Evolutionary conservation across 495 filamentous ascomycete genomes (phyloP), one percentile per base, ranked within the genome.

Genomic region (Neurospora africana): DNA sequence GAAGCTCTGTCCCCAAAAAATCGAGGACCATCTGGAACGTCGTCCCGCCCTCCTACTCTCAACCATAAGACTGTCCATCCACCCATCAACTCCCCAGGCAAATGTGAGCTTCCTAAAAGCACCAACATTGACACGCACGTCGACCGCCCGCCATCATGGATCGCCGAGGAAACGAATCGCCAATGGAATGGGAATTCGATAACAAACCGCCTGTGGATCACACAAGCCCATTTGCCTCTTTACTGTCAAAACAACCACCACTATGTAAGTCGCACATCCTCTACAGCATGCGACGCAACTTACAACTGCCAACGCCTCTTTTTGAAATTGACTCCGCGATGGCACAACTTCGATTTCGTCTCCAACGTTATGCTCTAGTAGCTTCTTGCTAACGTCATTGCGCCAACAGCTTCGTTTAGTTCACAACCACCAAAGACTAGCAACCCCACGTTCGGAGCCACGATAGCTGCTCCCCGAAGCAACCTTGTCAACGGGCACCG

Each of bases 171-270:
- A 81, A 76, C 53, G 84, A 85, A 69, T 79, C 82, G 72, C 82
- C 78, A 65, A 86, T 86, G 84, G 84, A 86, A 70, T 86, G 84
- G 83, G 82, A 86, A 70, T 84, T 84, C 78, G 79, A 84, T 72
- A 77, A 77, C 61, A 43, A 78, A 61, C 83, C 78, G 4, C 82
- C 83, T 0, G 75, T 86, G 70, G 84, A 86, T 76, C 78, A 77
- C 11, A 81, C 83, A 4, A 86, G 84, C 70, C 84, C 84, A 0
- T 85, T 83, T 75, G 82, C 80, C 23, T 77, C 81, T 76, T 78
- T 82, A 1, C 27, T 33, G 27, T 70, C 79, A 9, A 33, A 65
- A 6, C 80, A 73, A 70, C 61, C 35, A 36, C 61, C 73, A 37
- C 73, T 74, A 21, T 68, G 79, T 81, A 74, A 74, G 79, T 74